Percentiles rank a stretch among this genome's conserved stretches.
These are phyloP conservation scores for Oemleria cerasiformis DNA, from an alignment of 306 rosid genomes.

Conservation along the genomic window DNA sequence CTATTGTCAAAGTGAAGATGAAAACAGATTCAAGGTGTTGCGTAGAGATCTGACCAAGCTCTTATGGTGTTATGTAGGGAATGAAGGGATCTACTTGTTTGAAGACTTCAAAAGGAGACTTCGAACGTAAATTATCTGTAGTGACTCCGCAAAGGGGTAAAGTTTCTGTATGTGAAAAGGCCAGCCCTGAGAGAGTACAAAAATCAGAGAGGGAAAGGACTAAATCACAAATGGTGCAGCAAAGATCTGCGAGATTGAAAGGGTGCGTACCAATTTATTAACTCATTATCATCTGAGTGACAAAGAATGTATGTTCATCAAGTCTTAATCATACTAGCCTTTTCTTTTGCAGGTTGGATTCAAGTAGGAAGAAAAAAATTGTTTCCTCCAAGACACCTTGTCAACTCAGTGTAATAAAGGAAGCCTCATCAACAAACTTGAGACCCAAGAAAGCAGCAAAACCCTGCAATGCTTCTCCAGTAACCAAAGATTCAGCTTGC, in stretches of 20 bases:
- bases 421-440: constrained; percentile 34
- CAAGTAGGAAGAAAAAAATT: constrained; percentile 42
- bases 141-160: constrained; percentile 24
- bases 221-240: constrained; percentile 31
- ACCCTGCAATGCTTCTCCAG: constrained; percentile 28
- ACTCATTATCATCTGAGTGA: constrained; percentile 5
- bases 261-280: constrained; percentile 38
- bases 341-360: constrained; percentile 40
- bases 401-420: constrained; percentile 40
- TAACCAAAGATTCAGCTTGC: constrained; percentile 18
- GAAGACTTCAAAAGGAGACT: constrained; percentile 18
- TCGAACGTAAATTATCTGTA: constrained; percentile 33
- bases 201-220: constrained; percentile 29
- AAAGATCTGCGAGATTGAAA: constrained; percentile 25
- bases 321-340: constrained; percentile 5
- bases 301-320: not conserved
- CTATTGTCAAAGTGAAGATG: not conserved
- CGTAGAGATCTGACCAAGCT: not conserved
- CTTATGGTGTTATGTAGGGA: constrained; percentile 35
- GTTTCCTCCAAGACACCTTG: constrained; percentile 28
- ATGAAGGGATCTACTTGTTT: constrained; percentile 19
- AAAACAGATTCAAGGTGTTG: not conserved
- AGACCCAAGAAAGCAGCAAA: constrained; percentile 41
- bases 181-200: constrained; percentile 8
- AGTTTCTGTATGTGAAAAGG: constrained; percentile 28